phyloP scores from a whole-genome alignment of 2,329 filamentous ascomycete genomes.

The Parascedosporium putredinis region DNA sequence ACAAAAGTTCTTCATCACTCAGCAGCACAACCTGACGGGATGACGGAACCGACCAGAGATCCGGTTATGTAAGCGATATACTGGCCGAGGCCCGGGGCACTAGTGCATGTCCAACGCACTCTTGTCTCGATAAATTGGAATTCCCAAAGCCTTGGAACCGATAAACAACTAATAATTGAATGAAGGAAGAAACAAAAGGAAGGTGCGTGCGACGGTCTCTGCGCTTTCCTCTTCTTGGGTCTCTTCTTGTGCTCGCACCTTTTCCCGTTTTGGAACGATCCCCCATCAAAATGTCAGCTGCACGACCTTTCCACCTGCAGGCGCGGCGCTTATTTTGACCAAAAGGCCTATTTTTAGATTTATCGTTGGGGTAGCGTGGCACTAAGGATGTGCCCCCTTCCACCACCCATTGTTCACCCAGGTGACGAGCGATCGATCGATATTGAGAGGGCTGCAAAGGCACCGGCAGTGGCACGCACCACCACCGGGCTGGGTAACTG shows the following conservation, averaged over 20 bases:
- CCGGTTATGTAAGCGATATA: not conserved
- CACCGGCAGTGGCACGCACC: not conserved
- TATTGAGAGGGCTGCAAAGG: not conserved
- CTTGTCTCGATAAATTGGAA: not conserved
- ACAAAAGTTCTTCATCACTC: not conserved
- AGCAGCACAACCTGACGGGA: too few species aligned
- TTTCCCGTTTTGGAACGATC: not conserved
- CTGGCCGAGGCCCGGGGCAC: too few species aligned
- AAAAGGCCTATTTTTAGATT: not conserved
- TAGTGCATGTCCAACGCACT: not conserved
- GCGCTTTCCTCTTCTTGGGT: not conserved
- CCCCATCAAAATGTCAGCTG: not conserved
- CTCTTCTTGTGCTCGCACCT: not conserved
- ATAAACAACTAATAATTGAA: not conserved
- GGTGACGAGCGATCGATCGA: not conserved
- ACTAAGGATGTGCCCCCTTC: too few species aligned
- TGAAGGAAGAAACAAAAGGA: not conserved
- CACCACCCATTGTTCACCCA: not conserved
- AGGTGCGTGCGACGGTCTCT: not conserved
- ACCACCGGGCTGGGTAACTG: too few species aligned
- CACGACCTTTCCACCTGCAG: not conserved
- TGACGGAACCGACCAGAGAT: not conserved
- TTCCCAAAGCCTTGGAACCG: slow-evolving; percentile 1
- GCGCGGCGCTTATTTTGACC: not conserved
- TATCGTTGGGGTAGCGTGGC: not conserved